These are phyloP conservation scores for Hemileccinum impolitum DNA, from an alignment of 768 basidiomycete genomes.

Conservation along the genomic window DNA sequence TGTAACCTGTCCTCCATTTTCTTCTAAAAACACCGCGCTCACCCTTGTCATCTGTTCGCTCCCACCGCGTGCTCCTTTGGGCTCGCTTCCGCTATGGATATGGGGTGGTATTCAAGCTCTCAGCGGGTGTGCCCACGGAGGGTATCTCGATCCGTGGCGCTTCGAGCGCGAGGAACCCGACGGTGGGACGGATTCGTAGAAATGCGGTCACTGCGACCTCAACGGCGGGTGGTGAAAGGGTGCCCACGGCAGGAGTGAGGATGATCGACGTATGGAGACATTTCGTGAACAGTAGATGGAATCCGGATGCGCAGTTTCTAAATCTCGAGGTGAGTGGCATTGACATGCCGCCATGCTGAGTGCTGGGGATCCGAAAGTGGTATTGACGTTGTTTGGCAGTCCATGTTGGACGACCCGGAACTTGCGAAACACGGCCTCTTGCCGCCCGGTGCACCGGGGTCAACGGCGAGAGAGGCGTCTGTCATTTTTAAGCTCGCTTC, in stretches of 20 bases:
- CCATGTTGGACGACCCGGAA: constrained; percentile 73
- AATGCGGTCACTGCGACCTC: constrained; percentile 44
- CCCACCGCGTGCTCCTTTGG: constrained; percentile 23
- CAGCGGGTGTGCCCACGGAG: constrained; percentile 39
- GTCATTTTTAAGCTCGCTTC: constrained; percentile 89
- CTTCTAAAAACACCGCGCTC: constrained; percentile 33
- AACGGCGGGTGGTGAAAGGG: constrained; percentile 8
- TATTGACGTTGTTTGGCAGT: constrained; percentile 39
- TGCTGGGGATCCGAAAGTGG: neutral
- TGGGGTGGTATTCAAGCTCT: constrained; percentile 34
- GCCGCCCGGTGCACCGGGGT: constrained; percentile 66
- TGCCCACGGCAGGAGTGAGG: constrained; percentile 31
- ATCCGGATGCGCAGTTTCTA: constrained; percentile 63
- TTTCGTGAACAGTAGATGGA: constrained; percentile 71
- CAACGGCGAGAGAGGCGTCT: constrained; percentile 61
- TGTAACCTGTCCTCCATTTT: constrained; percentile 6
- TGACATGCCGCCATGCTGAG: neutral
- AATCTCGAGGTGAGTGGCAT: constrained; percentile 71
- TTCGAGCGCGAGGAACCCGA: constrained; percentile 39
- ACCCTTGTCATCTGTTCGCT: constrained; percentile 33
- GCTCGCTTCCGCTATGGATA: constrained; percentile 18
- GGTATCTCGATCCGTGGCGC: constrained; percentile 67
- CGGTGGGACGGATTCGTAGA: constrained; percentile 56
- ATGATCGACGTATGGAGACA: constrained; percentile 70
- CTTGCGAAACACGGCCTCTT: constrained; percentile 67